Base-by-base conservation (phyloP, 2,329 filamentous ascomycete genomes). In the Paraphaeosphaeria minitans region DNA sequence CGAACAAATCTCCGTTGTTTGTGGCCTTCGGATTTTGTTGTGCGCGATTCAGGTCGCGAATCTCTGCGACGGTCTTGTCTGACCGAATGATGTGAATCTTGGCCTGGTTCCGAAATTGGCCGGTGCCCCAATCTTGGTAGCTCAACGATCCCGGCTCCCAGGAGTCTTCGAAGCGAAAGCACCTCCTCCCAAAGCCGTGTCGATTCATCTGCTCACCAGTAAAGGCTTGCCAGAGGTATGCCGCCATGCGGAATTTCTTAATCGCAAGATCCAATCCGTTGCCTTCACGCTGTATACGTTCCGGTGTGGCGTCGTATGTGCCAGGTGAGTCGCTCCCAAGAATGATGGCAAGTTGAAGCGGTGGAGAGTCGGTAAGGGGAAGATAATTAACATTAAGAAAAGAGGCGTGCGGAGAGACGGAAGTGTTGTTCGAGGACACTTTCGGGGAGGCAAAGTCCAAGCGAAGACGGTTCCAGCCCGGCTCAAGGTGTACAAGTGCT, bases 181-280 rank as follows among this genome's bases (percentile, higher is more conserved):
- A 89, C 57, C 94, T 87, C 58, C 94, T 86, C 10, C 93, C 93
- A 66, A 98, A 87, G 60, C 89, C 91, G 74, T 97, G 91, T 62
- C 92, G 88, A 75, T 87, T 90, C 94, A 98, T 98, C 75, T 98
- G 93, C 75, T 99, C 95, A 7, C 92, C 92, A 0, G 94, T 98
- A 71, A 96, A 98, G 8, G 93, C 92, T 75, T 99, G 95, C 93
- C 95, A 98, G 14, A 98, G 82, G 74, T 98, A 97, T 24, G 92
- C 94, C 19, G 93, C 90, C 90, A 96, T 97, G 63, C 93, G 87
- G 74, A 95, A 97, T 75, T 99, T 99, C 69, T 86, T 87, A 53
- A 96, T 84, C 0, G 95, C 95, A 8, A 86, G 87, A 12, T 93
- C 89, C 37, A 98, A 74, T 1, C 84, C 85, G 75, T 97, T 96